Evolutionary conservation across 345 rosid species (phyloP).

Genomic region (Populus alba): DNA sequence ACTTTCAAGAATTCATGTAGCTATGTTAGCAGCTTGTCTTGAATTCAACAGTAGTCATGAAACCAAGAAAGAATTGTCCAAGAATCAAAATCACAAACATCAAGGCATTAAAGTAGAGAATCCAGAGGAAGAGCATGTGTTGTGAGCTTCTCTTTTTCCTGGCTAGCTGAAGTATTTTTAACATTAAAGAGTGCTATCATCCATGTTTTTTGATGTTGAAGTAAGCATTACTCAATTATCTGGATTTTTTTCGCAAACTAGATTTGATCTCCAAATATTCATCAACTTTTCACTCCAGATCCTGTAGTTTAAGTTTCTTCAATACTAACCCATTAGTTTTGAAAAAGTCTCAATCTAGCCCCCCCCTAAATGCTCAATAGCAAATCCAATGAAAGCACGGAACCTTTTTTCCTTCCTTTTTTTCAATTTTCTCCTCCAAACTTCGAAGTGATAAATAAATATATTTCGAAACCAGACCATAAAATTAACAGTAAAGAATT

Average conservation of each 20-base stretch:
- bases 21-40: too few species aligned
- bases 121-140: background rate
- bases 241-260: background rate
- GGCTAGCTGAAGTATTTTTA: background rate
- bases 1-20: too few species aligned
- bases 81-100: background rate
- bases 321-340: background rate
- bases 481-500: background rate
- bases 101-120: background rate
- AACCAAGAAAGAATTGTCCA: background rate
- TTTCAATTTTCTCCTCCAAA: background rate
- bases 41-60: background rate
- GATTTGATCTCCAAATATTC: background rate
- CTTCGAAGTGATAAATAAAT: background rate
- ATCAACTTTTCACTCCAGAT: background rate
- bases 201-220: background rate
- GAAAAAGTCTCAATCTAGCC: background rate
- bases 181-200: background rate
- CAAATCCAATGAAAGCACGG: background rate
- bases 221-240: background rate
- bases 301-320: background rate
- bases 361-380: background rate
- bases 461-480: background rate
- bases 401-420: too few species aligned
- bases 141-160: background rate